Evolutionary conservation across 176 grass and related monocot genomes (phyloP), one percentile per base, ranked within the genome.

Genomic region (Triticum monococcum): DNA sequence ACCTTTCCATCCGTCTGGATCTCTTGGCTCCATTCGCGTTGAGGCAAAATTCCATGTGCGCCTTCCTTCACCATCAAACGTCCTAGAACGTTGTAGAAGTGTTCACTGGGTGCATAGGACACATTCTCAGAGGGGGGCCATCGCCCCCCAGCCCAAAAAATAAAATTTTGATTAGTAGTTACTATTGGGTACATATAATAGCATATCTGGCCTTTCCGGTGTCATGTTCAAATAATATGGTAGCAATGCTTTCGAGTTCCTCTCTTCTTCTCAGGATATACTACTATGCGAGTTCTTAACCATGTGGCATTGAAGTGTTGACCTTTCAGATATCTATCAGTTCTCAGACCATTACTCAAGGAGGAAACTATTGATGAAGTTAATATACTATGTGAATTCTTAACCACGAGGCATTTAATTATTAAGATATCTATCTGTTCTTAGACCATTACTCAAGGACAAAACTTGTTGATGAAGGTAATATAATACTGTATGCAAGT

Each of bases 311-410:
- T 35, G n/a, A 80, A 94, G 81, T 81, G 88, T 97, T 37, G 91
- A 90, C 31, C 89, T 97, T 77, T 81, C 72, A 38, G 95, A 97
- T 89, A 38, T 97, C 48, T 94, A 92, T 78, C 75, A 94, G 50
- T 84, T 86, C 36, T 87, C 88, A 36, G 87, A 93, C 76, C 78
- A 73, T 78, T 88, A 86, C 68, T 86, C 87, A 3, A 52, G 48
- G 48, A 52, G 12, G 48, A 52, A 52, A 52, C 14, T 52, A 25
- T 54, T 1, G 89, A 91, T 46, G 11, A 46, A 72, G 56, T 46
- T 45, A 46, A 97, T 72, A 68, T 89, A 40, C 69, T 95, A 37
- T 97, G 87, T 24, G 95, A 95, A 80, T 97, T 91, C 83, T 80
- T 98, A 56, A 88, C 90, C 7, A 52, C 46, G 72, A 90, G 90